These are phyloP conservation scores for Sideroxylon spinosum DNA, from an alignment of 179 eudicot genomes.

Conservation along the genomic window DNA sequence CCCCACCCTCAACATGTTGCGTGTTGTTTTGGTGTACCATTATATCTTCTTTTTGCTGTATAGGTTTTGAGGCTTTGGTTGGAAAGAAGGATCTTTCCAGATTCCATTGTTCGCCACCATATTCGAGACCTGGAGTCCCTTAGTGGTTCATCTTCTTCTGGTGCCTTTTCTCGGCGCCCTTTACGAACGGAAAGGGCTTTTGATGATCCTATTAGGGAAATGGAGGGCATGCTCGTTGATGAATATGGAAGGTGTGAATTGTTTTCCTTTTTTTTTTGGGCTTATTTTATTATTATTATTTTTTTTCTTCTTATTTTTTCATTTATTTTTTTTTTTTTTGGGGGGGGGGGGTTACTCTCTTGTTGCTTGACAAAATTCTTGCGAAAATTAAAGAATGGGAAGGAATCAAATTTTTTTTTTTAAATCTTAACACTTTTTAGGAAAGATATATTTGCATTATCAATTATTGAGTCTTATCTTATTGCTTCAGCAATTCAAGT, in stretches of 20 bases:
- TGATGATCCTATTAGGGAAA: conserved; percentile 89
- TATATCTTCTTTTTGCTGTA: conserved; percentile 5
- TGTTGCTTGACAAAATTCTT: background rate
- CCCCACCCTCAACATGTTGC: background rate
- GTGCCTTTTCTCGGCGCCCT: conserved; percentile 60
- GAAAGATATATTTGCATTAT: background rate
- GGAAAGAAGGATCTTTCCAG: conserved; percentile 80
- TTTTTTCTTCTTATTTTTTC: too few relatives aligned
- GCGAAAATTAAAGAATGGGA: background rate
- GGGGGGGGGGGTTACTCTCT: background rate
- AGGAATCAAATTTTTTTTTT: background rate
- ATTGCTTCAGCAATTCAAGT: conserved; percentile 76
- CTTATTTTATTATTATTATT: too few relatives aligned
- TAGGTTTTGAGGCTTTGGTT: conserved; percentile 93
- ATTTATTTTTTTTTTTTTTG: too few relatives aligned
- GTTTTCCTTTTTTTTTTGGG: background rate
- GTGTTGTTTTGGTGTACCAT: conserved; percentile 7
- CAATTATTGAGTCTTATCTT: conserved; percentile 9
- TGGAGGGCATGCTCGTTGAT: conserved; percentile 95
- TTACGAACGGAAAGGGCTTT: conserved; percentile 86
- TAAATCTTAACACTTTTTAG: background rate
- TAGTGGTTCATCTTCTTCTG: conserved; percentile 50
- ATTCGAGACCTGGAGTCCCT: conserved; percentile 78
- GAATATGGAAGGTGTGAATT: conserved; percentile 86
- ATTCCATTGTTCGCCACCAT: conserved; percentile 65